Conservation (phyloP, 2,329 filamentous ascomycete genomes). For the Colletotrichum filicis region DNA sequence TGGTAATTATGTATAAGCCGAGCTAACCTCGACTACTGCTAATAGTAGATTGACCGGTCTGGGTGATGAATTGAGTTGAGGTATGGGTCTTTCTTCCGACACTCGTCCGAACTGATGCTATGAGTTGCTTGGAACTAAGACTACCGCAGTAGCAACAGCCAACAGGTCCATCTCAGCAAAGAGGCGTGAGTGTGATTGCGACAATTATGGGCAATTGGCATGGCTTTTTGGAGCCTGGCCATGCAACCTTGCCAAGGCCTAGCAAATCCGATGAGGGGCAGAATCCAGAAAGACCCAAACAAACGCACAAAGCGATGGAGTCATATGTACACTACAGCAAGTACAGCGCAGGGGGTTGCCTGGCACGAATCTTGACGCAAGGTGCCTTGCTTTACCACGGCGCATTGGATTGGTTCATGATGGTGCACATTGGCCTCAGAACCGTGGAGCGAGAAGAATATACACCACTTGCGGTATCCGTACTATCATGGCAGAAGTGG, state of each 20-base stretch:
- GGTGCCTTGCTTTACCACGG: slow-evolving; percentile 19
- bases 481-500: background rate
- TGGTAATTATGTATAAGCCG: background rate
- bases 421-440: background rate
- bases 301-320: slow-evolving; percentile 17
- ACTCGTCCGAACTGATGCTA: slow-evolving; percentile 8
- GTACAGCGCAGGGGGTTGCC: slow-evolving; percentile 8
- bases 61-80: background rate
- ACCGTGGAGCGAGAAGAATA: background rate
- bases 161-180: background rate
- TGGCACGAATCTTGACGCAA: slow-evolving; percentile 8
- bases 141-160: background rate
- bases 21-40: background rate
- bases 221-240: slow-evolving; percentile 5
- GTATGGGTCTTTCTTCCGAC: background rate
- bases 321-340: too few species aligned
- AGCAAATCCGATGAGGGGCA: slow-evolving; percentile 11
- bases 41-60: background rate
- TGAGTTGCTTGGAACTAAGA: background rate
- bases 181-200: background rate
- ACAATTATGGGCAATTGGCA: background rate
- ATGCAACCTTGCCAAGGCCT: slow-evolving; percentile 19
- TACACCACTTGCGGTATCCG: too few species aligned
- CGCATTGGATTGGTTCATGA: background rate
- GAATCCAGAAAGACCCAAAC: slow-evolving; percentile 16